phyloP scores from a whole-genome alignment of 2,329 filamentous ascomycete genomes.

The Aphanoascus verrucosus region DNA sequence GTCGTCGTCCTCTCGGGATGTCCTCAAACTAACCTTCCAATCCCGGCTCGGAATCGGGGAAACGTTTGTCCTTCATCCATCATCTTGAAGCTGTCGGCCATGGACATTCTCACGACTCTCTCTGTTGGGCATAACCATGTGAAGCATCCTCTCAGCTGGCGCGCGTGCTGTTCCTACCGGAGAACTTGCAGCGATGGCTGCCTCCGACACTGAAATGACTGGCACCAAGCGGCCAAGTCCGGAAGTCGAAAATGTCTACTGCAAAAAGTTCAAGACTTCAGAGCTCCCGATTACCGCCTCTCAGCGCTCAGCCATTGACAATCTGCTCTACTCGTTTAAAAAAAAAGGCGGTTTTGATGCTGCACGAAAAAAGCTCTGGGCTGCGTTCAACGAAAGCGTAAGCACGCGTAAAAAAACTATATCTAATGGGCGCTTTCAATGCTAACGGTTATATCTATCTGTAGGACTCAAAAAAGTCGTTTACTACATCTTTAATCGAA shows the following conservation, averaged over 20 bases:
- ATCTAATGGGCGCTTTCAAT: neutral
- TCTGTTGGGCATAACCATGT: neutral
- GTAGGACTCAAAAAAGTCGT: constrained; percentile 44
- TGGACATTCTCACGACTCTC: neutral
- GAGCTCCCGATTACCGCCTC: constrained; percentile 50
- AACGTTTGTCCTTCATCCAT: neutral
- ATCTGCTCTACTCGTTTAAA: constrained; percentile 52
- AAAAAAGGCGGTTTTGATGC: constrained; percentile 57
- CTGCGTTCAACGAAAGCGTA: constrained; percentile 48
- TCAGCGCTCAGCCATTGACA: constrained; percentile 50
- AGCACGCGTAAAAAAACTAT: constrained; percentile 15
- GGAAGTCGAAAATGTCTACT: constrained; percentile 25
- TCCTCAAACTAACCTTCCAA: neutral
- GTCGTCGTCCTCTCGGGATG: neutral
- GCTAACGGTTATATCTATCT: constrained; percentile 1
- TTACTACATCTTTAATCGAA: constrained; percentile 44
- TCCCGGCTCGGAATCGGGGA: neutral
- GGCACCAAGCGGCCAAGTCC: constrained; percentile 22
- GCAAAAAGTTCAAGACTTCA: constrained; percentile 47
- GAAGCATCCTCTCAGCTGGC: neutral
- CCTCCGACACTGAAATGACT: constrained; percentile 21
- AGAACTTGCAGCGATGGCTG: constrained; percentile 23
- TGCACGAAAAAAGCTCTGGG: constrained; percentile 50
- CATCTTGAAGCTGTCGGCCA: neutral
- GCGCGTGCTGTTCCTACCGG: neutral